Percentiles rank a stretch among this genome's conserved stretches.
phyloP scores from a whole-genome alignment of 345 rosid species.

The Passiflora organensis region DNA sequence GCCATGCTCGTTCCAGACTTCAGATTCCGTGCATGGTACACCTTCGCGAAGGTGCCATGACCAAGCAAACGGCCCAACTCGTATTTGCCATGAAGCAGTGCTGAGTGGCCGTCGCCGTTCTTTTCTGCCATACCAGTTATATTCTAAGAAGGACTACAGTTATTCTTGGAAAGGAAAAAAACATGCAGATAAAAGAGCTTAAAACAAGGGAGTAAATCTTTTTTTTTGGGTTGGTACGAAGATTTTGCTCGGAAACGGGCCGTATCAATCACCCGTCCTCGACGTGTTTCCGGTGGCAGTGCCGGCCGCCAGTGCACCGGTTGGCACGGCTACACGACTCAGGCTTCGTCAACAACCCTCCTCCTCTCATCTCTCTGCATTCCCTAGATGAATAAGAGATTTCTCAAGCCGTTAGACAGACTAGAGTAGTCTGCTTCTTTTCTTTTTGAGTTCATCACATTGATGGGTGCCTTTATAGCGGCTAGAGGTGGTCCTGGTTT shows the following conservation, averaged over 20 bases:
- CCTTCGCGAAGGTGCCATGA: slow-evolving; percentile 88
- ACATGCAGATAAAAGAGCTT: neutral
- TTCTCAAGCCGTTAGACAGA: too few relatives aligned
- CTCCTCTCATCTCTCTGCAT: slow-evolving; percentile 49
- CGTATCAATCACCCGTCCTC: slow-evolving; percentile 99
- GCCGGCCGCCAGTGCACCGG: slow-evolving; percentile 67
- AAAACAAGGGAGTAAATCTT: neutral
- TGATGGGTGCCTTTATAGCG: neutral
- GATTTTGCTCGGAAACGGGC: too few relatives aligned
- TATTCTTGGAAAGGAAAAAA: neutral
- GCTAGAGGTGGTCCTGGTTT: neutral
- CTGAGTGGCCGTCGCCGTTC: slow-evolving; percentile 12
- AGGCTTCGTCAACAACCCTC: slow-evolving; percentile 12
- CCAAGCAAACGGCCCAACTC: slow-evolving; percentile 83
- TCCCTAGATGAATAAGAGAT: too few relatives aligned
- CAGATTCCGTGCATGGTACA: slow-evolving; percentile 62
- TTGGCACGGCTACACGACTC: slow-evolving; percentile 30
- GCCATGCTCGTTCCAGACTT: slow-evolving; percentile 62
- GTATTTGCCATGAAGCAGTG: slow-evolving; percentile 69
- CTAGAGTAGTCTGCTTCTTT: too few relatives aligned
- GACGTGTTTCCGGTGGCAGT: slow-evolving; percentile 90
- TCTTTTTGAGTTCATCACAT: neutral
- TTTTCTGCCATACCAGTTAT: slow-evolving; percentile 26
- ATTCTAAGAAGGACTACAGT: too few relatives aligned
- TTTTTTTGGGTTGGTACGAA: too few relatives aligned